Percentiles rank a stretch among this genome's conserved stretches.
phyloP scores from a whole-genome alignment of 768 basidiomycete species.

The Hortiboletus campestris region DNA sequence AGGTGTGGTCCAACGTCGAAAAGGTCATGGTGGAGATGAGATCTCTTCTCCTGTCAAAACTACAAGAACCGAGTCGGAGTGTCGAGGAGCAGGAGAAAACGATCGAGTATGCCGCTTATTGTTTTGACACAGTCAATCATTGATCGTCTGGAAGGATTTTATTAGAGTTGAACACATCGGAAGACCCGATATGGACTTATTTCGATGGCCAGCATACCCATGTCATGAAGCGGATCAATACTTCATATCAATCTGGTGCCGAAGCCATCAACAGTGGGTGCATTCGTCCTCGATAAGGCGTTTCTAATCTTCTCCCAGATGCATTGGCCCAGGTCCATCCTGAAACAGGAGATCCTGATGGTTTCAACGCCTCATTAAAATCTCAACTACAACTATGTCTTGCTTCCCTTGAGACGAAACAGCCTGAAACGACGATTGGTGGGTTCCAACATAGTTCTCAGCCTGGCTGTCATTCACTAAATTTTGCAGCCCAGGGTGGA shows the following conservation, averaged over 20 bases:
- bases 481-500: constrained; percentile 56
- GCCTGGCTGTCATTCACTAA: background rate
- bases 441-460: constrained; percentile 8
- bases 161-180: constrained; percentile 78
- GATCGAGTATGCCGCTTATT: constrained; percentile 67
- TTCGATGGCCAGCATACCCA: constrained; percentile 91
- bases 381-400: constrained; percentile 62
- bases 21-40: constrained; percentile 93
- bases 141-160: constrained; percentile 59
- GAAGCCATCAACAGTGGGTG: constrained; percentile 48
- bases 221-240: constrained; percentile 76
- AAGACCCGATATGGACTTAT: constrained; percentile 95
- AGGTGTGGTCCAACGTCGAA: constrained; percentile 94
- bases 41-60: constrained; percentile 66
- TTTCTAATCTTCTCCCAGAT: constrained; percentile 34
- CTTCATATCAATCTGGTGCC: constrained; percentile 52
- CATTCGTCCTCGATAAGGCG: constrained; percentile 1
- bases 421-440: constrained; percentile 64
- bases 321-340: constrained; percentile 42
- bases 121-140: background rate
- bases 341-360: constrained; percentile 36
- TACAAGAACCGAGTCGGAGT: constrained; percentile 75
- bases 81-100: constrained; percentile 97
- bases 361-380: constrained; percentile 44
- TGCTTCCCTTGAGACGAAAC: constrained; percentile 58